Conservation (phyloP, 192 early-diverging fungal genomes). For the Rhizophagus clarus region DNA sequence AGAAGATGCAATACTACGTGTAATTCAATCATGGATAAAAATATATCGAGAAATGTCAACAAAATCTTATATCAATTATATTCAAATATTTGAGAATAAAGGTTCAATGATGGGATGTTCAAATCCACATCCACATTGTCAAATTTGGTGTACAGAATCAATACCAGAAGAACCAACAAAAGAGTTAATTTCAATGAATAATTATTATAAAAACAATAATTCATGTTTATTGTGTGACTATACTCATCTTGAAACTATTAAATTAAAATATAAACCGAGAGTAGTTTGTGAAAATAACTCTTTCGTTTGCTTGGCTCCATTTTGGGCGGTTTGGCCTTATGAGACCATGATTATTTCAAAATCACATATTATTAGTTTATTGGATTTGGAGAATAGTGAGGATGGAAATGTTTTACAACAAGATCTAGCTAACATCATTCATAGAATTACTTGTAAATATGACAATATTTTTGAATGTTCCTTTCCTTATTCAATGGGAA, state of each 20-base stretch:
- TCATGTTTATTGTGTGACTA: constrained; percentile 89
- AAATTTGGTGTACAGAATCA: constrained; percentile 87
- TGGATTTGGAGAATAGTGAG: constrained; percentile 53
- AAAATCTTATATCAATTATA: constrained; percentile 66
- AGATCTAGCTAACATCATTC: constrained; percentile 77
- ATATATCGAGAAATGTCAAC: constrained; percentile 57
- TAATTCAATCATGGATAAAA: constrained; percentile 78
- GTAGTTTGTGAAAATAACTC: constrained; percentile 79
- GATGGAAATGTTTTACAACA: constrained; percentile 22
- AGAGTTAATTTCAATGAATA: constrained; percentile 68
- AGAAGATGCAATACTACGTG: constrained; percentile 57
- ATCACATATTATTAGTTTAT: constrained; percentile 58
- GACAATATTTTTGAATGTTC: constrained; percentile 90
- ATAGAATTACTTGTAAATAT: constrained; percentile 80
- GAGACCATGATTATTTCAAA: constrained; percentile 87
- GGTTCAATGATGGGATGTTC: constrained; percentile 96
- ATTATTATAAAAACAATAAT: constrained; percentile 54
- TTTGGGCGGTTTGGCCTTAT: constrained; percentile 98
- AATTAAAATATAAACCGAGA: constrained; percentile 54
- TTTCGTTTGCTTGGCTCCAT: constrained; percentile 87
- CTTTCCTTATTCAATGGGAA: constrained; percentile 97
- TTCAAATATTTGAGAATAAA: constrained; percentile 99
- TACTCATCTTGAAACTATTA: constrained; percentile 56
- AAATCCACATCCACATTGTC: constrained; percentile 95
- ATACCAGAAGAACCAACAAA: constrained; percentile 80